Percentiles rank a stretch among this genome's conserved stretches.
These are phyloP conservation scores for Colletotrichum gloeosporioides DNA, from an alignment of 2,329 filamentous ascomycete species.

Conservation along the genomic window DNA sequence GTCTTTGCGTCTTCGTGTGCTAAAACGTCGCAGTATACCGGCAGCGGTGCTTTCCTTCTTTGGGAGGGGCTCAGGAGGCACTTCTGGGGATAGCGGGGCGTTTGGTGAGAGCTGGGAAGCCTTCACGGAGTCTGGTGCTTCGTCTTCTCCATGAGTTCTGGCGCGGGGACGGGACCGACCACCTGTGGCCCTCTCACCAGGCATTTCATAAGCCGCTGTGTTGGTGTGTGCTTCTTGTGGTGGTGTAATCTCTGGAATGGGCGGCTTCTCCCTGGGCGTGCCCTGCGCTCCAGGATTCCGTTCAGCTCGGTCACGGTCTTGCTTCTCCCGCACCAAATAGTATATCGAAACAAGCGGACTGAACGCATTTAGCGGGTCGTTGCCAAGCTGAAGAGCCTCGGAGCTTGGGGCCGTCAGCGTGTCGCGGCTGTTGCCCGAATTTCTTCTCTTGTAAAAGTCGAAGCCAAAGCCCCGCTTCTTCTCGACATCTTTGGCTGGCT, in stretches of 20 bases:
- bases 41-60: slow-evolving; percentile 90
- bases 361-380: slow-evolving; percentile 91
- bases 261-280: slow-evolving; percentile 44
- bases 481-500: slow-evolving; percentile 69
- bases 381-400: slow-evolving; percentile 82
- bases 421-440: slow-evolving; percentile 87
- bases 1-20: slow-evolving; percentile 80
- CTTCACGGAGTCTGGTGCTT: slow-evolving; percentile 76
- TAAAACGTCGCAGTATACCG: slow-evolving; percentile 86
- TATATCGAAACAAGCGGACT: slow-evolving; percentile 93
- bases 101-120: slow-evolving; percentile 61
- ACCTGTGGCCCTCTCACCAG: slow-evolving; percentile 85
- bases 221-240: slow-evolving; percentile 93
- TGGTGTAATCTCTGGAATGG: slow-evolving; percentile 75
- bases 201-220: slow-evolving; percentile 81
- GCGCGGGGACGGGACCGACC: slow-evolving; percentile 84
- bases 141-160: slow-evolving; percentile 93
- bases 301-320: slow-evolving; percentile 72
- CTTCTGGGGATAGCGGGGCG: slow-evolving; percentile 55
- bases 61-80: slow-evolving; percentile 63
- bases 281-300: slow-evolving; percentile 52
- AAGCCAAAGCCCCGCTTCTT: slow-evolving; percentile 88
- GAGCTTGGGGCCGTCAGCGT: slow-evolving; percentile 84
- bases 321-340: slow-evolving; percentile 94
- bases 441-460: slow-evolving; percentile 95